Evolutionary conservation across 2,329 filamentous ascomycete genomes (phyloP), one percentile per base, ranked within the genome.

Genomic region (Stemphylium beticola): DNA sequence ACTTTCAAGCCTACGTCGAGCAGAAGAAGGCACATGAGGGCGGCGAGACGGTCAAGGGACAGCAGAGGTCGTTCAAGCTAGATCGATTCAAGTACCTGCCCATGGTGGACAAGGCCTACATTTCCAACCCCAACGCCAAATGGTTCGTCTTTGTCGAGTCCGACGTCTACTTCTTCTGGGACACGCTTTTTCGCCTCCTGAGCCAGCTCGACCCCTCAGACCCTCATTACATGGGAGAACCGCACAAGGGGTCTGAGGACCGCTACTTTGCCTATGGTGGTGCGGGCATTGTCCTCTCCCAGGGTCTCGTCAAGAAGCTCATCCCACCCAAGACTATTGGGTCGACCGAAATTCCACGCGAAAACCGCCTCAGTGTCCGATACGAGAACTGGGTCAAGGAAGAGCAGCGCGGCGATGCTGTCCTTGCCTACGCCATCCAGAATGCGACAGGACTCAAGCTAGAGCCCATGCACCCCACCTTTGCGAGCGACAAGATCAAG

Each of bases 61-160:
- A 74, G 53, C 78, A 65, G 43, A 79, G 80, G 0, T 82, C 80
- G 32, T 85, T 82, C 81, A 80, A 78, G 57, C 73, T 85, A 24
- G 83, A 85, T 65, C 83, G 83, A 62, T 85, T 82, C 81, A 85
- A 85, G 69, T 85, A 84, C 67, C 74, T 85, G 48, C 83, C 82
- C 33, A 80, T 84, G 75, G 79, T 82, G 3, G 79, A 83, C 55
- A 81, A 82, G 68, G 79, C 82, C 0, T 76, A 80, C 53, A 63
- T 65, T 12, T 46, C 74, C 42, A 69, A 68, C 43, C 73, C 73
- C 20, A 66, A 67, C 42, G 71, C 68, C 36, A 71, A 74, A 54
- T 76, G 73, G 74, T 76, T 71, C 48, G 67, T 76, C 55, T 76
- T 76, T 59, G 62, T 76, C 40, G 74, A 76, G 56, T 69, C 71